phyloP scores from a whole-genome alignment of 768 basidiomycete genomes.

The Vishniacozyma victoriae region DNA sequence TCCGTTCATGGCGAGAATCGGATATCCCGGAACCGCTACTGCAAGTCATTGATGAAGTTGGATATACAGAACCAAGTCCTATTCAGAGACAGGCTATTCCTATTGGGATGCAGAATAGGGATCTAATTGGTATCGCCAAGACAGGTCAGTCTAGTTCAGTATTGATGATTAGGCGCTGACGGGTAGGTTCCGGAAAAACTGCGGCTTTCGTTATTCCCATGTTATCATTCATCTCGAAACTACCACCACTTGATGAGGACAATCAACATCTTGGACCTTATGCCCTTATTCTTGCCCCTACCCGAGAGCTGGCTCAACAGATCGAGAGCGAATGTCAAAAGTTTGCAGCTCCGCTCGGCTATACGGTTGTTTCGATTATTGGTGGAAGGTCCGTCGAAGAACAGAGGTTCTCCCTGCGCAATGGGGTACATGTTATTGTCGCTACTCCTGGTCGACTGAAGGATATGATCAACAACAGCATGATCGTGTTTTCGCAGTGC shows the following conservation, averaged over 20 bases:
- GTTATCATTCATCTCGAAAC: conserved; percentile 82
- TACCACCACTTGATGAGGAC: conserved; percentile 83
- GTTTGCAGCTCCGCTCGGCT: conserved; percentile 84
- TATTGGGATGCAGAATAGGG: conserved; percentile 93
- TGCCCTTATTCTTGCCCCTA: conserved; percentile 86
- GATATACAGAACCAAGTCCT: conserved; percentile 93
- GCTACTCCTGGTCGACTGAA: conserved; percentile 97
- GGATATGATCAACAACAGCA: conserved; percentile 92
- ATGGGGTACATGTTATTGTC: conserved; percentile 97
- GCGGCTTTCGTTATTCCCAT: conserved; percentile 98
- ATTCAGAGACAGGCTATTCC: conserved; percentile 99
- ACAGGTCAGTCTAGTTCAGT: conserved; percentile 59
- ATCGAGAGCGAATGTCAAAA: conserved; percentile 88
- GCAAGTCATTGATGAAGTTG: conserved; percentile 79
- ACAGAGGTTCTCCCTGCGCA: conserved; percentile 94
- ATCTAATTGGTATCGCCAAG: conserved; percentile 97
- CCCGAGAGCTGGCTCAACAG: conserved; percentile 97
- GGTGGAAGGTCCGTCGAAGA: conserved; percentile 96
- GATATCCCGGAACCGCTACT: conserved; percentile 70
- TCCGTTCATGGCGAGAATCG: conserved; percentile 88
- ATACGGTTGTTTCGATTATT: conserved; percentile 93
- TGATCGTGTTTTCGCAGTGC: conserved; percentile 92
- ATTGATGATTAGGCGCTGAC: background rate
- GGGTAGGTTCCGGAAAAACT: conserved; percentile 93
- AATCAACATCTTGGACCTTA: conserved; percentile 91